Evolutionary conservation across 2,329 filamentous ascomycete genomes (phyloP), one percentile per base, ranked within the genome.

Genomic region (Pseudogymnoascus destructans): DNA sequence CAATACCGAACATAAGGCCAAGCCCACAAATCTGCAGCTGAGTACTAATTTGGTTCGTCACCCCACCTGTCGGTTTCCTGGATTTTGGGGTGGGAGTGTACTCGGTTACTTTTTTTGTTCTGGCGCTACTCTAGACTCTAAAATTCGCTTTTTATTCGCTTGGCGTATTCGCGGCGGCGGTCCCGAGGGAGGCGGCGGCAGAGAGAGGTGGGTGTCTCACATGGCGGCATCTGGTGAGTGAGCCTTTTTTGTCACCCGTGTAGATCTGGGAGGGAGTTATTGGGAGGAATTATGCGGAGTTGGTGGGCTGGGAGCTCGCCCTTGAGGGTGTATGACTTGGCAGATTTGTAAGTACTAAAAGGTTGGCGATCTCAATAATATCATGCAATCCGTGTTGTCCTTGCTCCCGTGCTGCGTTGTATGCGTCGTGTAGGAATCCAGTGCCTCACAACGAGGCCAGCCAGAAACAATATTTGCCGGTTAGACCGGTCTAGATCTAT

Each of bases 21-120:
- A 52, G 25, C 25, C 46, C 46, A 52, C 46, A 52, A 11, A 52
- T 21, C 32, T 56, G 30, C 54, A 56, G 54, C 54, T 56, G 54
- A 56, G 54, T 56, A 56, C 30, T 56, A 56, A 15, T 56, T 56
- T 56, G 54, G 54, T 56, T 56, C 54, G 13, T 56, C 54, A 56
- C 15, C 30, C 32, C 32, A 56, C 30, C 54, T 56, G 54, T 56
- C 54, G 35, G 54, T 52, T 52, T 52, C 25, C 25, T 52, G 46
- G 46, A 27, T 32, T 52, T 52, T 52, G 25, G 46, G 46, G 10
- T 32, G 25, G 25, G n/a, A 30, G 25, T 52, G 25, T 10, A 30
- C 25, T 30, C 25, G 46, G 46, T 52, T n/a, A 52, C 25, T 21
- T 17, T 32, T 52, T 30, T 13, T 52, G n/a, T 52, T 52, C 46